A percentile compares a stretch with the other conserved stretches of the same genome.
Conservation (phyloP, 169 alveolate genomes). For the Plasmodium vinckei region DNA sequence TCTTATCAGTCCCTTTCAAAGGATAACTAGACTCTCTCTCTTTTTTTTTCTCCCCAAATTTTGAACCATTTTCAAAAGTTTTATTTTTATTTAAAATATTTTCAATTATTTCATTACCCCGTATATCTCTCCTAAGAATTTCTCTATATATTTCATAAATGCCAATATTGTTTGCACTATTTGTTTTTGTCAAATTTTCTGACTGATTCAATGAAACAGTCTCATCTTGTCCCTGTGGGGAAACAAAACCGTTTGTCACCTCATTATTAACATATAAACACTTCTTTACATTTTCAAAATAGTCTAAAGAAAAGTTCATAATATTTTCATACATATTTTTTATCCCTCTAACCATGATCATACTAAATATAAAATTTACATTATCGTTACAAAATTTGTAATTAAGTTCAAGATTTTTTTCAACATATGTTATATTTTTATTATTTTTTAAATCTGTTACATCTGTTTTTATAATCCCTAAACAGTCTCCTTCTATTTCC, state of each 20-base stretch:
- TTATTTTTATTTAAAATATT: slow-evolving; percentile 3
- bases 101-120: slow-evolving; percentile 3
- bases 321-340: slow-evolving; percentile 15
- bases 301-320: slow-evolving; percentile 23
- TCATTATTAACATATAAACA: slow-evolving; percentile 4
- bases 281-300: slow-evolving; percentile 36
- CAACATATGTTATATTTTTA: slow-evolving; percentile 42
- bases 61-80: not conserved
- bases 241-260: not conserved
- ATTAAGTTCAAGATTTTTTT: slow-evolving; percentile 39
- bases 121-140: slow-evolving; percentile 15
- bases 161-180: not conserved
- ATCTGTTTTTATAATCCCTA: slow-evolving; percentile 43
- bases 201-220: not conserved
- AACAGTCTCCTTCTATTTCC: slow-evolving; percentile 10
- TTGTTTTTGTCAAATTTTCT: not conserved
- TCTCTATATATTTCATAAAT: slow-evolving; percentile 62
- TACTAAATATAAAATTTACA: slow-evolving; percentile 43
- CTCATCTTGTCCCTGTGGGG: not conserved
- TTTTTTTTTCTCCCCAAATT: not conserved
- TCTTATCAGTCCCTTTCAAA: not conserved
- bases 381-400: slow-evolving; percentile 26
- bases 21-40: not conserved
- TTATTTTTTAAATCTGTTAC: slow-evolving; percentile 32
- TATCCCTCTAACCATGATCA: slow-evolving; percentile 37